Conservation (phyloP, 495 filamentous ascomycete genomes). For the Aspergillus indologenus region DNA sequence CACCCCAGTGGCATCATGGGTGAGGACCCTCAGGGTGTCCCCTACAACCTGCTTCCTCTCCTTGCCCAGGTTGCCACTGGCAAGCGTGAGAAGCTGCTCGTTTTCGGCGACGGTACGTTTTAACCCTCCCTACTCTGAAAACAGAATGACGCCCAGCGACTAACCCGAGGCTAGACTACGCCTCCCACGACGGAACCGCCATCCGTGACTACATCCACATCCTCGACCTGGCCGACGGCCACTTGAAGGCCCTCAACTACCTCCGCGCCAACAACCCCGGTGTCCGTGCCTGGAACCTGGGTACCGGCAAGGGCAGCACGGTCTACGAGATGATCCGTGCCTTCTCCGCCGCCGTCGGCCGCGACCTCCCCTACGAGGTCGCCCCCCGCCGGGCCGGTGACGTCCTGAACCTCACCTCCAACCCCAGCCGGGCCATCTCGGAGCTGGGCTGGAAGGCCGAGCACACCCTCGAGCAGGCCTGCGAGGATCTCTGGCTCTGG, state of each 20-base stretch:
- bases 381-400: conserved; percentile 81
- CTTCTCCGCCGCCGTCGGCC: conserved; percentile 82
- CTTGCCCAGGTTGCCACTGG: conserved; percentile 94
- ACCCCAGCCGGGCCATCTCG: conserved; percentile 78
- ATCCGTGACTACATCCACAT: conserved; percentile 84
- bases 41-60: conserved; percentile 92
- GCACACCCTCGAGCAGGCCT: conserved; percentile 86
- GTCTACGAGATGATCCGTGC: conserved; percentile 97
- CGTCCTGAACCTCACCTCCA: conserved; percentile 90
- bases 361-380: conserved; percentile 81
- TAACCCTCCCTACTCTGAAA: background rate
- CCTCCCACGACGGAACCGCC: conserved; percentile 78
- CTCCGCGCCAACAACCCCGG: conserved; percentile 86
- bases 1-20: conserved; percentile 98
- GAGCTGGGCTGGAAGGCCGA: conserved; percentile 93
- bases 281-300: conserved; percentile 94
- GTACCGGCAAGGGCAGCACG: conserved; percentile 91
- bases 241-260: conserved; percentile 88
- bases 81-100: conserved; percentile 87
- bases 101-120: conserved; percentile 85
- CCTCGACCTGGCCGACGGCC: conserved; percentile 82
- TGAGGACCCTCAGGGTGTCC: conserved; percentile 92
- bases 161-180: conserved; percentile 63
- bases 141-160: no score
- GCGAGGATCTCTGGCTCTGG: conserved; percentile 94